Evolutionary conservation across 2,329 filamentous ascomycete genomes (phyloP).

Genomic region (Aspergillus oerlinghausenensis): DNA sequence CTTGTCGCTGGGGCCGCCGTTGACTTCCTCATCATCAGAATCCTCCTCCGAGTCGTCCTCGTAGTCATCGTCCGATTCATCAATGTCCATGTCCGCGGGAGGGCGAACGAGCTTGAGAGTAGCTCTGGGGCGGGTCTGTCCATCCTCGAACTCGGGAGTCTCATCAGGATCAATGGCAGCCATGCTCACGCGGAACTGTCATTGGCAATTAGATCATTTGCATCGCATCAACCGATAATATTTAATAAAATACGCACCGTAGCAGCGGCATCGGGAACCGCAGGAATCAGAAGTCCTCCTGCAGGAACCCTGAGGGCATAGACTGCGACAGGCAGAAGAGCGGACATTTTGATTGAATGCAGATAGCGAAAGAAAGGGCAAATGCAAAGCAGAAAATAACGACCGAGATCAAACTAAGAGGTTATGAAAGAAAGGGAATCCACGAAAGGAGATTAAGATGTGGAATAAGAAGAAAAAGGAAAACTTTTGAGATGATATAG

Average conservation of each 20-base stretch:
- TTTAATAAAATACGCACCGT: constrained; percentile 58
- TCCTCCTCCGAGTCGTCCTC: constrained; percentile 52
- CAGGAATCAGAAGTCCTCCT: constrained; percentile 76
- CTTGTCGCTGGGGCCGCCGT: constrained; percentile 88
- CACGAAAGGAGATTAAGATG: constrained; percentile 1
- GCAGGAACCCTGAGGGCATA: constrained; percentile 90
- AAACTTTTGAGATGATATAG: constrained; percentile 9
- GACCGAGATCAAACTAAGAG: constrained; percentile 9
- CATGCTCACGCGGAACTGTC: constrained; percentile 95
- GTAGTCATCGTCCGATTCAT: constrained; percentile 51
- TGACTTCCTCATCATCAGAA: constrained; percentile 64
- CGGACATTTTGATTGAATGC: constrained; percentile 38
- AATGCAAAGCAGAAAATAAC: constrained; percentile 15
- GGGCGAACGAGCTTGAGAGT: constrained; percentile 88
- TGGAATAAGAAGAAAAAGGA: constrained; percentile 4
- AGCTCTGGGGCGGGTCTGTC: constrained; percentile 64
- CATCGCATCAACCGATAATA: not conserved
- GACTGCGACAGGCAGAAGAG: constrained; percentile 64
- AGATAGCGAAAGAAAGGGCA: constrained; percentile 5
- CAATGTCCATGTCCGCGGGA: constrained; percentile 54
- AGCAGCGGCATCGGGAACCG: constrained; percentile 72
- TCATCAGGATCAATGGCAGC: constrained; percentile 91
- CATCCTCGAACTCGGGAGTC: constrained; percentile 61
- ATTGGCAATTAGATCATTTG: not conserved
- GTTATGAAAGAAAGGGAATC: constrained; percentile 2